Conservation (phyloP, 139 green algal genomes). For the Chlorella sp. region DNA sequence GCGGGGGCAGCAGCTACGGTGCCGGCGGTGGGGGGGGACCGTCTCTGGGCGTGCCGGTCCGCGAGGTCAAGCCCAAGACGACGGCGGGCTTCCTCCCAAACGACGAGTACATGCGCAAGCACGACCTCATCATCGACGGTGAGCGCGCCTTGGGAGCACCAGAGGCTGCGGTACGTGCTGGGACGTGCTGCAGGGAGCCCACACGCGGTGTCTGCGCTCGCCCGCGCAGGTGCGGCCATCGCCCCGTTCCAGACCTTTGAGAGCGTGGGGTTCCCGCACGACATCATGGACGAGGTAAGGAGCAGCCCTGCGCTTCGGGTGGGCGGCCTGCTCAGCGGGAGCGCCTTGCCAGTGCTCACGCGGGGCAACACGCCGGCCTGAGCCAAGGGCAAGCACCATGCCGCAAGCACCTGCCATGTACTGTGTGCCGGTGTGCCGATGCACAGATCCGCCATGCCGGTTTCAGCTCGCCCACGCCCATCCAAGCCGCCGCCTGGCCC, state of each 20-base stretch:
- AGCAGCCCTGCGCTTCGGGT: neutral
- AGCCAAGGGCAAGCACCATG: too few relatives aligned
- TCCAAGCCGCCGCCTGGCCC: conserved; percentile 83
- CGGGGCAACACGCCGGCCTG: too few relatives aligned
- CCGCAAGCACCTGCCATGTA: too few relatives aligned
- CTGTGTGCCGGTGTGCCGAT: too few relatives aligned
- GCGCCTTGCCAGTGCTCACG: neutral
- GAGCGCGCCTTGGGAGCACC: conserved; percentile 32
- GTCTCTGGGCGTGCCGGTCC: neutral
- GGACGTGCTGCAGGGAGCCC: too few relatives aligned
- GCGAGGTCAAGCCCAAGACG: conserved; percentile 6
- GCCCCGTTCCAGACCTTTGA: conserved; percentile 74
- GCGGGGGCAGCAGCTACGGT: neutral
- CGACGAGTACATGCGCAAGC: conserved; percentile 39
- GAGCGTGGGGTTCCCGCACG: conserved; percentile 49
- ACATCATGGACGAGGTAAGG: conserved; percentile 72
- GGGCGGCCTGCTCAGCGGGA: neutral
- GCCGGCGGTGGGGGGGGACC: neutral
- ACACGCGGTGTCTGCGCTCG: too few relatives aligned
- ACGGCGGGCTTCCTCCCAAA: conserved; percentile 26
- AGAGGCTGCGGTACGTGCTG: too few relatives aligned
- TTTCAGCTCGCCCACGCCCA: conserved; percentile 74
- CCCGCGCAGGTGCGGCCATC: too few relatives aligned
- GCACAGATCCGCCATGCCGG: conserved; percentile 60
- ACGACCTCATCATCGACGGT: conserved; percentile 56